Conservation (phyloP, 2,329 filamentous ascomycete genomes). For the Monosporascus sp. region DNA sequence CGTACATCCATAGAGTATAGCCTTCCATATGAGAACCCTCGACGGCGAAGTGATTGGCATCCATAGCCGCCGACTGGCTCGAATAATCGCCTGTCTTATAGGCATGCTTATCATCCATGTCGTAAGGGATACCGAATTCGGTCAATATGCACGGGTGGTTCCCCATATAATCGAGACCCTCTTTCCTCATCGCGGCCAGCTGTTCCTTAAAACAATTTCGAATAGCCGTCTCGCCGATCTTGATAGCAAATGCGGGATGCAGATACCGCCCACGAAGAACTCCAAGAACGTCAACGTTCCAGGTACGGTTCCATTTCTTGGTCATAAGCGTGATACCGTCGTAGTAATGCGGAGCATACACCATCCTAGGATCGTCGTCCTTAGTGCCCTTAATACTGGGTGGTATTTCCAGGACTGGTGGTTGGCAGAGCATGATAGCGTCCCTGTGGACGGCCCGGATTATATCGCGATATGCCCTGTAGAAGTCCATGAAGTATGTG, state of each 20-base stretch:
- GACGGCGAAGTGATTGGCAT: conserved; percentile 91
- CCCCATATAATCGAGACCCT: conserved; percentile 84
- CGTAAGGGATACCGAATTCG: conserved; percentile 96
- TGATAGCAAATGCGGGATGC: conserved; percentile 85
- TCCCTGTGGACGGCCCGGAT: conserved; percentile 73
- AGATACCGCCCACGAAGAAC: conserved; percentile 84
- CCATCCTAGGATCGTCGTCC: conserved; percentile 85
- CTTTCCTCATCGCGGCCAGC: conserved; percentile 72
- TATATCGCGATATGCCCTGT: conserved; percentile 67
- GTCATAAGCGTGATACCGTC: conserved; percentile 95
- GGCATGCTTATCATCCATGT: conserved; percentile 95
- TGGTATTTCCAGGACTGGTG: conserved; percentile 85
- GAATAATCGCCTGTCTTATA: conserved; percentile 95
- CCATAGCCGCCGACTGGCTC: conserved; percentile 86
- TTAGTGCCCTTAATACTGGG: conserved; percentile 79
- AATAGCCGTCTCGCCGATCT: conserved; percentile 88
- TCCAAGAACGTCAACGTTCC: conserved; percentile 95
- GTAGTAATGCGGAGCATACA: conserved; percentile 94
- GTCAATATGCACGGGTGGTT: conserved; percentile 85
- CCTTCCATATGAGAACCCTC: conserved; percentile 81
- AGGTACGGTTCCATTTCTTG: conserved; percentile 96
- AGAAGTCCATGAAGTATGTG: conserved; percentile 84
- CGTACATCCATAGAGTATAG: conserved; percentile 87
- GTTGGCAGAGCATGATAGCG: conserved; percentile 85
- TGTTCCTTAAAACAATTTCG: conserved; percentile 90